Evolutionary conservation across 768 basidiomycete species (phyloP), one percentile per base, ranked within the genome.

Genomic region (Serendipita vermifera): DNA sequence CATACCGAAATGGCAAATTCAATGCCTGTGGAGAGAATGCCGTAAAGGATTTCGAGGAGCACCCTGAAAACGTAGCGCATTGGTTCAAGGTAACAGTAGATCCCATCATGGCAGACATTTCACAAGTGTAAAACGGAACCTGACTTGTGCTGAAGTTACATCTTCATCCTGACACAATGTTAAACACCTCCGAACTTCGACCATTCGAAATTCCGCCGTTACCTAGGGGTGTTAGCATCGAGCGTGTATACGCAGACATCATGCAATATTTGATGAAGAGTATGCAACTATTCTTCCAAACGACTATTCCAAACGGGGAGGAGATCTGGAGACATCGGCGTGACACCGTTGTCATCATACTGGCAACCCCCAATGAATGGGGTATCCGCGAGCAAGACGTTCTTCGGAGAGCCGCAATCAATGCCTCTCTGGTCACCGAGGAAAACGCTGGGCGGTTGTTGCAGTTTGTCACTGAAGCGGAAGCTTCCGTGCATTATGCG

Each of bases 401-500:
- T 46, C 73, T 77, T 59, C 67, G 76, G 38, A 66, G 65, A 14
- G 76, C 77, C 13, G 74, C 73, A 0, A 63, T 75, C 13, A 54
- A 64, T 40, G 76, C 74, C 5, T 67, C 69, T 5, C 64, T 77
- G 1, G 62, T 77, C 0, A 68, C 71, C 59, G 69, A 64, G 3
- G 57, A 61, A 15, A 64, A 61, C 17, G 76, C 72, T 0, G 68
- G 70, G 56, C 54, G 63, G 38, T 70, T 71, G 13, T 63, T 78
- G 17, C 66, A 67, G 22, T 74, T 77, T 26, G 72, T 78, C 13
- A 72, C 74, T 1, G 78, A 79, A 56, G 78, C 76, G 31, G 78
- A 79, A 62, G 77, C 77, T 0, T 73, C 73, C 63, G 62, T 78
- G 7, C 76, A 78, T 60, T 78, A 67, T 55, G 75, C 74, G 38